Percentiles rank a stretch among this genome's conserved stretches.
These are phyloP conservation scores for Ceratobasidium sp. DNA, from an alignment of 1,284 basidiomycete species.

Conservation along the genomic window DNA sequence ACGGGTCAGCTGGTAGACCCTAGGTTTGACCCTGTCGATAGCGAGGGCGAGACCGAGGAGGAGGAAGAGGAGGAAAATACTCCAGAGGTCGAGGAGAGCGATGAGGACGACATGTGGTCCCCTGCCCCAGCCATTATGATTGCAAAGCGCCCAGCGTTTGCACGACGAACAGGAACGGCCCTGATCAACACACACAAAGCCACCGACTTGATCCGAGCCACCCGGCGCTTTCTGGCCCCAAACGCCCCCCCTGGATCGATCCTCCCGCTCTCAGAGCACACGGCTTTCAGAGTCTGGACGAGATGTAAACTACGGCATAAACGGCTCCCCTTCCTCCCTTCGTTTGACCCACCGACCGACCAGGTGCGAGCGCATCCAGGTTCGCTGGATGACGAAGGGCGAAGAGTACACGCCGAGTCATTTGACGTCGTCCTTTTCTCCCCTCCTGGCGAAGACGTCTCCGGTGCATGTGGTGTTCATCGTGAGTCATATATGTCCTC, in stretches of 20 bases:
- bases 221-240: neutral
- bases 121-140: too few species aligned
- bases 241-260: too few species aligned
- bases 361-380: neutral
- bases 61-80: too few species aligned
- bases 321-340: neutral
- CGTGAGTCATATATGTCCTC: too few species aligned
- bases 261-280: neutral
- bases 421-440: neutral
- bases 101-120: too few species aligned
- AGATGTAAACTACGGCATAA: neutral
- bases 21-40: neutral
- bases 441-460: too few species aligned
- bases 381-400: neutral
- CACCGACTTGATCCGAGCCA: neutral
- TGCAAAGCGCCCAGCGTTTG: too few species aligned
- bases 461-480: too few species aligned
- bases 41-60: too few species aligned
- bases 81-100: too few species aligned
- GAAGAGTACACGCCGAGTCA: neutral
- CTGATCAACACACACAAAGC: neutral
- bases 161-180: neutral
- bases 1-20: neutral
- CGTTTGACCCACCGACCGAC: neutral
- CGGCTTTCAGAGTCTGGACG: neutral